Conservation (phyloP, 768 basidiomycete genomes). For the Amanita phalloides region DNA sequence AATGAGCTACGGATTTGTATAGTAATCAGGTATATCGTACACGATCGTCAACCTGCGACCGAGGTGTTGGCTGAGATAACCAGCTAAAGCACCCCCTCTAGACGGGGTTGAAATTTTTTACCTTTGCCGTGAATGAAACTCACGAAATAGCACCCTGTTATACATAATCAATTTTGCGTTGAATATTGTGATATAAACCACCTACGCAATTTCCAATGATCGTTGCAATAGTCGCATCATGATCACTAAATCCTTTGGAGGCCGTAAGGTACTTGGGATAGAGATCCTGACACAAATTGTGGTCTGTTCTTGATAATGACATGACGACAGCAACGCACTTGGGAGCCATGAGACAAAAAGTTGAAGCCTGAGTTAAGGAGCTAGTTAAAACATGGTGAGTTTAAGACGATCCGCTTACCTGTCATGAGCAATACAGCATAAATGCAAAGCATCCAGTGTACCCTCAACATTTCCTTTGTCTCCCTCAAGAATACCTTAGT, state of each 20-base stretch:
- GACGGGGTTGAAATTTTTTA: background rate
- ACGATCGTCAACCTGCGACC: constrained; percentile 81
- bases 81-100: constrained; percentile 65
- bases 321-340: constrained; percentile 22
- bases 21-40: constrained; percentile 12
- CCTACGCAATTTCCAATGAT: constrained; percentile 68
- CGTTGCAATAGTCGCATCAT: constrained; percentile 60
- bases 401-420: constrained; percentile 15
- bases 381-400: background rate
- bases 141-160: constrained; percentile 28
- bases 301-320: background rate
- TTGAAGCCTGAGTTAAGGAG: constrained; percentile 43
- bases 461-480: constrained; percentile 64
- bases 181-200: constrained; percentile 5
- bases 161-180: background rate
- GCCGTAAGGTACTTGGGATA: constrained; percentile 68
- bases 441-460: constrained; percentile 74
- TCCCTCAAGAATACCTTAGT: constrained; percentile 66
- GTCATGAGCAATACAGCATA: constrained; percentile 82
- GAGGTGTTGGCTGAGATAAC: constrained; percentile 61
- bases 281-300: constrained; percentile 34
- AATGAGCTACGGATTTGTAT: background rate
- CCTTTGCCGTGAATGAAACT: constrained; percentile 1
- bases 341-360: constrained; percentile 67
- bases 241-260: constrained; percentile 48